A percentile compares a stretch with the other conserved stretches of the same genome.
Conservation (phyloP, 306 rosid species). For the Luffa aegyptiaca region DNA sequence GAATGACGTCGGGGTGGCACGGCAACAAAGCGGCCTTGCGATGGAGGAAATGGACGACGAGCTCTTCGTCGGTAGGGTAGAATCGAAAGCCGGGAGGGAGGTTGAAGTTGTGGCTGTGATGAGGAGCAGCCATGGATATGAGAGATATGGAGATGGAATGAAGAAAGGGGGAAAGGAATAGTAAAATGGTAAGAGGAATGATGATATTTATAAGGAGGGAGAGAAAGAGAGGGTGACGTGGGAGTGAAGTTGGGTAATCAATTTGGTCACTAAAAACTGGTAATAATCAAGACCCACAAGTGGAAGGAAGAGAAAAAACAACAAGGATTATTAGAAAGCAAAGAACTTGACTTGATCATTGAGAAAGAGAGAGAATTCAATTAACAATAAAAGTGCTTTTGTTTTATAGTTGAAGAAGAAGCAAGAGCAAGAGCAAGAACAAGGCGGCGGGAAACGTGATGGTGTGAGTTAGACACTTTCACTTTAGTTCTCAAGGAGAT, state of each 20-base stretch:
- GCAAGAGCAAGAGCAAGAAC: too few relatives aligned
- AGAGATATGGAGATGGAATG: not conserved
- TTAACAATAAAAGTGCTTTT: too few relatives aligned
- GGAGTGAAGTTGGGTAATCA: not conserved
- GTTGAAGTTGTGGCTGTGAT: conserved; percentile 55
- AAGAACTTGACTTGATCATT: not conserved
- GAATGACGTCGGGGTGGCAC: conserved; percentile 90
- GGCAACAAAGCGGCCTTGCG: conserved; percentile 81
- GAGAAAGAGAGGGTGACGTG: conserved; percentile 8
- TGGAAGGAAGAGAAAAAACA: not conserved
- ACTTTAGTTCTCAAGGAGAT: not conserved
- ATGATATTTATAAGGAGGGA: conserved; percentile 35
- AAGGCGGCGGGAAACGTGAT: not conserved
- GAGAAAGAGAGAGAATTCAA: too few relatives aligned
- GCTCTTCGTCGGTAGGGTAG: conserved; percentile 88
- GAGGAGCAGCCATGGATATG: conserved; percentile 15
- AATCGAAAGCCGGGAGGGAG: conserved; percentile 92
- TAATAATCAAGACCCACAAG: not conserved
- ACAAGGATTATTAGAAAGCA: not conserved
- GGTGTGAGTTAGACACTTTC: not conserved
- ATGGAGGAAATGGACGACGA: conserved; percentile 81
- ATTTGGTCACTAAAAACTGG: conserved; percentile 6
- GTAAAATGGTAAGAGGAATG: not conserved
- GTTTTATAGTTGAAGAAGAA: not conserved
- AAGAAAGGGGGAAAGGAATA: not conserved